A percentile compares a stretch with the other conserved stretches of the same genome.
These are phyloP conservation scores for Calonectria henricotiae DNA, from an alignment of 2,329 filamentous ascomycete species.

Conservation along the genomic window DNA sequence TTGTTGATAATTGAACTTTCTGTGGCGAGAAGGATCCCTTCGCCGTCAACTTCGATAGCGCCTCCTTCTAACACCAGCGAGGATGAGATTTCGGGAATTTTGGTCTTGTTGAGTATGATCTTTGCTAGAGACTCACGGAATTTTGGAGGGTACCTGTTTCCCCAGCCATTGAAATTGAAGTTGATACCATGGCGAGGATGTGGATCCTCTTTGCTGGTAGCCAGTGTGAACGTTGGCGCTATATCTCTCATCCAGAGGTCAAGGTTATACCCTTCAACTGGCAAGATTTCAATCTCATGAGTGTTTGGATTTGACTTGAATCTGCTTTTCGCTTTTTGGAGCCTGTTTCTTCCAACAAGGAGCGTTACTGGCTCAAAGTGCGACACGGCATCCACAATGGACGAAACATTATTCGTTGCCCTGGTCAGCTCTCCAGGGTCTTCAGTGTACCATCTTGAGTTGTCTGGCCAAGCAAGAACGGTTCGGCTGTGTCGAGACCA, in stretches of 20 bases:
- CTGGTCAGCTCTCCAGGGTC: neutral
- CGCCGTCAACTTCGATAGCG: conserved; percentile 52
- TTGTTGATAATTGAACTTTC: conserved; percentile 54
- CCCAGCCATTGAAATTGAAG: conserved; percentile 55
- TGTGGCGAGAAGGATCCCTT: conserved; percentile 52
- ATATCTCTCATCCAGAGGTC: conserved; percentile 4
- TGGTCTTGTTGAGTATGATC: neutral
- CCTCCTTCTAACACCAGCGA: conserved; percentile 48
- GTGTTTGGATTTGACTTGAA: conserved; percentile 42
- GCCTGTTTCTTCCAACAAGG: neutral
- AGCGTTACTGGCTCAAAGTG: conserved; percentile 51
- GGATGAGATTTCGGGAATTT: conserved; percentile 9
- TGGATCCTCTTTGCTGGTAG: neutral
- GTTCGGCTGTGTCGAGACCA: neutral
- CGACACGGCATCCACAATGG: conserved; percentile 49
- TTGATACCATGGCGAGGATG: conserved; percentile 34
- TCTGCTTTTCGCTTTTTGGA: neutral
- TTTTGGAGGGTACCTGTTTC: conserved; percentile 40
- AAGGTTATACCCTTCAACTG: conserved; percentile 39
- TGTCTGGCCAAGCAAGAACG: conserved; percentile 5
- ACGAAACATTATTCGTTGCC: conserved; percentile 45
- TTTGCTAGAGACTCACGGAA: conserved; percentile 39
- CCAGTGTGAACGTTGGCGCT: neutral
- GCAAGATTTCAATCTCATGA: conserved; percentile 51
- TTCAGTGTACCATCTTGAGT: neutral